phyloP scores from a whole-genome alignment of 495 filamentous ascomycete species.

The Cercophora scortea region DNA sequence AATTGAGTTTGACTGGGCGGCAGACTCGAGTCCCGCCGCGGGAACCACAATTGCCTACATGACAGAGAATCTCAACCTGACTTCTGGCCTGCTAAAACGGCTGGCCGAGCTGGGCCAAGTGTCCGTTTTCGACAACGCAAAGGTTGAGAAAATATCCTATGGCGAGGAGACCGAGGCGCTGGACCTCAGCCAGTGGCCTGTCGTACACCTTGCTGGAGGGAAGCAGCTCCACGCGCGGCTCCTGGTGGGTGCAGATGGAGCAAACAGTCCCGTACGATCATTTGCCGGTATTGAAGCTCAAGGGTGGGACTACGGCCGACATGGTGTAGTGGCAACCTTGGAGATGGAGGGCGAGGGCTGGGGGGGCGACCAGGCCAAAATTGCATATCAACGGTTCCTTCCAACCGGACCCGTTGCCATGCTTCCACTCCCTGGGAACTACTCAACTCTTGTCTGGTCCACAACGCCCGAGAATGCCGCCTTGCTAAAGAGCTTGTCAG shows the following conservation, averaged over 20 bases:
- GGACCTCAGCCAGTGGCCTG: conserved; percentile 80
- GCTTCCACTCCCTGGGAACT: conserved; percentile 76
- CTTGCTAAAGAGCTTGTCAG: conserved; percentile 65
- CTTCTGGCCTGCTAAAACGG: conserved; percentile 61
- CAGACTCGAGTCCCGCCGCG: conserved; percentile 33
- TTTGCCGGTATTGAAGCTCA: conserved; percentile 79
- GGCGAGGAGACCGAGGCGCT: conserved; percentile 56
- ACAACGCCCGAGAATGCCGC: conserved; percentile 73
- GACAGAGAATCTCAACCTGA: conserved; percentile 89
- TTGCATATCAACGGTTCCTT: conserved; percentile 91
- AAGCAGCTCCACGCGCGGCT: conserved; percentile 68
- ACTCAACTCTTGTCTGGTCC: conserved; percentile 86
- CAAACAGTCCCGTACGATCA: conserved; percentile 84
- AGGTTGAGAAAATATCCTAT: conserved; percentile 67
- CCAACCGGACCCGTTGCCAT: conserved; percentile 87
- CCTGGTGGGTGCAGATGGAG: conserved; percentile 87
- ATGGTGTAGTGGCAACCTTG: conserved; percentile 87
- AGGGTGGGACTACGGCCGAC: conserved; percentile 89
- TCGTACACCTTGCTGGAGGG: conserved; percentile 58
- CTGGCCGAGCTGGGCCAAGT: conserved; percentile 61
- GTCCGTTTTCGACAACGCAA: conserved; percentile 63
- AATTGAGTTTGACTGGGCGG: conserved; percentile 79
- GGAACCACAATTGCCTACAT: conserved; percentile 77
- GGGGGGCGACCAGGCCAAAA: conserved; percentile 50
- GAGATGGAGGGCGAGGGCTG: conserved; percentile 53